Evolutionary conservation across 2,329 filamentous ascomycete genomes (phyloP), one percentile per base, ranked within the genome.

Genomic region (Calonectria fujianensis): DNA sequence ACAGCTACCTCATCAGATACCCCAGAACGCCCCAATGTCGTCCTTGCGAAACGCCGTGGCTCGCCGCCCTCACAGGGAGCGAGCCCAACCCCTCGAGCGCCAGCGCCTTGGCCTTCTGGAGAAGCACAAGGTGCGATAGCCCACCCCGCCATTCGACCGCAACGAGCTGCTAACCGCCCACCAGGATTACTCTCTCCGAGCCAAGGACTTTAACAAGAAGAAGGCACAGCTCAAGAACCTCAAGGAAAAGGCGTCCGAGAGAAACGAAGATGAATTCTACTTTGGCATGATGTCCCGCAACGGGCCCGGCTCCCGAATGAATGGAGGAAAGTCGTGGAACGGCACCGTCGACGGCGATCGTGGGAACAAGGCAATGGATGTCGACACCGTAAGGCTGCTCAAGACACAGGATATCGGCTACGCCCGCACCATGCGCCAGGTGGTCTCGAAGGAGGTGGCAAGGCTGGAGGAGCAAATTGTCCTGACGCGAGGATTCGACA

Each of bases 81-180:
- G 97, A 81, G 94, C 95, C 45, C 97, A 98, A 85, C 94, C 96
- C 51, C 86, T 92, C 77, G 94, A 96, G 83, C 95, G 97, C 69
- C 89, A 93, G 78, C 95, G 95, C 88, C 95, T 96, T 86, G 97
- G 97, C 77, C 91, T 98, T 29, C 93, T 98, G 75, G 97, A 98
- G 85, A 98, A 99, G 88, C 94, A 97, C 90, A 98, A 98, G 88
- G 93, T 93, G 82, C 52, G 83, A 76, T 35, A 51, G 27, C 18
- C 54, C 52, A 59, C 63, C 70, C 70, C 73, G 63, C 75, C 31
- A 61, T 37, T 64, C 20, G 6, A 61, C 41, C 32, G 6, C 45
- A 48, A 20, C 2, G 8, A 61, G 24, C 72, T 69, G 57, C 73
- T 66, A 48, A 75, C 70, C 75, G n/a, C 79, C 73, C 29, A 37